A percentile compares a stretch with the other conserved stretches of the same genome.
Conservation (phyloP, 1,284 basidiomycete species). For the Exobasidium cylindrosporum region DNA sequence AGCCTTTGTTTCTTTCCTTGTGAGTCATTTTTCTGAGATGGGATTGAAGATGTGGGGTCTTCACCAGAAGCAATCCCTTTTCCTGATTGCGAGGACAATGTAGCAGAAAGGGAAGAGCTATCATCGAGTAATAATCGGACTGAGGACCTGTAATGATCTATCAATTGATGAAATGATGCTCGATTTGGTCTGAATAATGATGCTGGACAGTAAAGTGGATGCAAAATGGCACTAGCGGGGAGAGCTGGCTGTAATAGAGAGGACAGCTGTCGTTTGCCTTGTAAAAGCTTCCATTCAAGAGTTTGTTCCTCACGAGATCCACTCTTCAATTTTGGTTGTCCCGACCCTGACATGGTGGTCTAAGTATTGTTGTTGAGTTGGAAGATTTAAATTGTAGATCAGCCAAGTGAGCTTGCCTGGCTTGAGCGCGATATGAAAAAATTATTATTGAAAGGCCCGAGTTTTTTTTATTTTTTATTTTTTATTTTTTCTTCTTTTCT, state of each 20-base stretch:
- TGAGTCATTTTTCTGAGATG: neutral
- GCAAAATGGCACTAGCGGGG: neutral
- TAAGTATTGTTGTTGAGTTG: no score
- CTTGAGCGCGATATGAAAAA: no score
- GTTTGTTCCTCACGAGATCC: neutral
- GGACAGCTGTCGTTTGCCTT: neutral
- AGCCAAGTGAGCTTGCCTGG: no score
- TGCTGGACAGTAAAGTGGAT: neutral
- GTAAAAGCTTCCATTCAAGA: neutral
- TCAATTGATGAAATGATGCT: neutral
- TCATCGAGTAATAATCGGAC: neutral
- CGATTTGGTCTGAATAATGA: neutral
- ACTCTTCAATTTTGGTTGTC: no score
- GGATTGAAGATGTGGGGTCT: neutral
- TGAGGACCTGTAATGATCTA: neutral
- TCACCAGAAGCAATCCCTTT: no score
- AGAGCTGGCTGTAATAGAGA: neutral
- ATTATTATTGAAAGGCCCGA: no score
- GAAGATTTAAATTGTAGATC: no score
- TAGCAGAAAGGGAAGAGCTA: neutral
- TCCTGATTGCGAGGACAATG: neutral
- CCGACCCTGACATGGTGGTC: no score
- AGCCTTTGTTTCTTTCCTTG: neutral
- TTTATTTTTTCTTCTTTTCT: no score
- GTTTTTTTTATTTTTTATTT: no score